Conservation (phyloP, 768 basidiomycete genomes). For the Leccinum variicolor region DNA sequence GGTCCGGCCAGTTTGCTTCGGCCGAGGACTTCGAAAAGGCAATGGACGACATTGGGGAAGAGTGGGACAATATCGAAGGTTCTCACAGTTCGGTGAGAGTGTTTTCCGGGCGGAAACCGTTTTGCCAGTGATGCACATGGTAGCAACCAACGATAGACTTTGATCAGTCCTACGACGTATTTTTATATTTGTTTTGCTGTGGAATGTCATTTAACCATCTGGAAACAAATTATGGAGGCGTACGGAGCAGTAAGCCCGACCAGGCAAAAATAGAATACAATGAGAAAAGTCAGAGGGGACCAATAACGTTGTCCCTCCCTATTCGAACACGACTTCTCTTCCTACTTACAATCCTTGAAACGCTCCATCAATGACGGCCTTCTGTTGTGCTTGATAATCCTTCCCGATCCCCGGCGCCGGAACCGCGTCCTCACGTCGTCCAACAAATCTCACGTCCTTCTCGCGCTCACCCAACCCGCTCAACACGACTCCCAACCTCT, state of each 20-base stretch:
- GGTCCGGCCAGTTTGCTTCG: slow-evolving; percentile 12
- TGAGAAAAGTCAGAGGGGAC: background rate
- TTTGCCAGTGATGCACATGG: background rate
- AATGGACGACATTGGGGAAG: slow-evolving; percentile 17
- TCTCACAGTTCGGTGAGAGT: slow-evolving; percentile 5
- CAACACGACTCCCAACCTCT: slow-evolving; percentile 54
- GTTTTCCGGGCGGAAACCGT: slow-evolving; percentile 16
- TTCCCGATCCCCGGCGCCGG: slow-evolving; percentile 76
- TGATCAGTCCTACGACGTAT: background rate
- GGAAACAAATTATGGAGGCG: background rate
- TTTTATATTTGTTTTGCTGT: background rate
- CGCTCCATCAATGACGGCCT: slow-evolving; percentile 52
- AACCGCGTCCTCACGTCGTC: slow-evolving; percentile 67
- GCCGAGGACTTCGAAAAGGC: slow-evolving; percentile 19
- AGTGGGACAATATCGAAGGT: slow-evolving; percentile 24
- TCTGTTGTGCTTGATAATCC: slow-evolving; percentile 65
- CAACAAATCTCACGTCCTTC: slow-evolving; percentile 49
- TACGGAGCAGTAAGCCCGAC: background rate
- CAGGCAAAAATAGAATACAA: background rate
- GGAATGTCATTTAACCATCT: background rate
- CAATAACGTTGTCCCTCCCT: background rate
- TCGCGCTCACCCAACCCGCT: slow-evolving; percentile 31
- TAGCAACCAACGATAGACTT: background rate
- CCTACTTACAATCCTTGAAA: slow-evolving; percentile 44
- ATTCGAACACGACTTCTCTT: background rate